Percentiles rank a stretch among this genome's conserved stretches.
These are phyloP conservation scores for Heterococcus sp. DNA, from an alignment of 108 stramenopile genomes.

Conservation along the genomic window DNA sequence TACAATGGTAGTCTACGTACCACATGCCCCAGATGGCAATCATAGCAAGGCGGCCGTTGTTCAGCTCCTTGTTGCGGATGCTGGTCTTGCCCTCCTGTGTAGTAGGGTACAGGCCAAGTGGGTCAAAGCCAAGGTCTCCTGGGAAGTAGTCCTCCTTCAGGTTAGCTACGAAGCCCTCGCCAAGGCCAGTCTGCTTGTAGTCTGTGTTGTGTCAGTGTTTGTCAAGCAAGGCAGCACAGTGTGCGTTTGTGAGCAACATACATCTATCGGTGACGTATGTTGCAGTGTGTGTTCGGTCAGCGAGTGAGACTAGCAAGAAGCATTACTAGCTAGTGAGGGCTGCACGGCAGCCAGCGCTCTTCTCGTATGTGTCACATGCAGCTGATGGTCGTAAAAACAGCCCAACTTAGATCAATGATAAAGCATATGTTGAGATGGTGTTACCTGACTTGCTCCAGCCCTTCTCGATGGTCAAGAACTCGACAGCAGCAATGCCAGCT, in stretches of 20 bases:
- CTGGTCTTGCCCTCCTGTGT: constrained; percentile 60
- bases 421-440: not conserved
- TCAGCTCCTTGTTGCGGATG: constrained; percentile 79
- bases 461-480: constrained; percentile 3
- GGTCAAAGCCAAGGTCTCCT: constrained; percentile 77
- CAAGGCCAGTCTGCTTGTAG: not conserved
- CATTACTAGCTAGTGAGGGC: no score
- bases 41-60: constrained; percentile 74
- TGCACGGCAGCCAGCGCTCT: no score
- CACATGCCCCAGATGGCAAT: constrained; percentile 1
- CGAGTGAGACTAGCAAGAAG: no score
- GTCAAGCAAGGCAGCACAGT: no score
- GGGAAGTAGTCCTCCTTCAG: constrained; percentile 69
- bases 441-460: not conserved
- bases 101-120: constrained; percentile 68
- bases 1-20: no score
- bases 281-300: no score
- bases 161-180: not conserved
- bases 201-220: not conserved
- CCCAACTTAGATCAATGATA: not conserved
- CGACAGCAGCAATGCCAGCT: constrained; percentile 46
- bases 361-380: no score
- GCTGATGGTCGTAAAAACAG: no score
- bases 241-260: no score
- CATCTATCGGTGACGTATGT: no score